Evolutionary conservation across 495 filamentous ascomycete genomes (phyloP), one percentile per base, ranked within the genome.

Genomic region (Aspergillus ostianus): DNA sequence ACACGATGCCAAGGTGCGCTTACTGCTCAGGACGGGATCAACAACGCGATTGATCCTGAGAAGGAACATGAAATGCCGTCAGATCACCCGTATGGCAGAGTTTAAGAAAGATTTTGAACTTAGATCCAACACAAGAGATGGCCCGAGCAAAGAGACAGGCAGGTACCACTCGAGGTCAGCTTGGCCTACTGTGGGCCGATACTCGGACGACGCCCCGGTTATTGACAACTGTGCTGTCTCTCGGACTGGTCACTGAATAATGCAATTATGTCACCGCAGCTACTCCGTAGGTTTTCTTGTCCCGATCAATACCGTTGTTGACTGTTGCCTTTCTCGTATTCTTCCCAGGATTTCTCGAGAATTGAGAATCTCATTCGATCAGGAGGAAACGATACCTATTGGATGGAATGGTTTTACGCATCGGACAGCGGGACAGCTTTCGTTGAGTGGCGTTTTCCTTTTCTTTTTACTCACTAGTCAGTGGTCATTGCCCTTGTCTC

Each of bases 1-100:
- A 49, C 47, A n/a, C 47, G 47, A 26, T 49, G 47, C 47, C 47
- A 49, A 49, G 47, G 47, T 17, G 21, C 36, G 8, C 36, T 41
- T 41, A 41, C 36, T 17, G 36, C 8, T 41, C 36, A 15, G 36
- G 5, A 41, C 13, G 36, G 36, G 36, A 15, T 41, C 15, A 12
- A 41, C 36, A 41, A 41, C 10, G 36, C 36, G 13, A 41, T 41
- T 41, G 36, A 41, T 10, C 36, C 36, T 10, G 10, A 13, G 5
- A 15, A 41, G 36, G 36, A 41, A 41, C 36, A 41, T 15, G 12
- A 41, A 41, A 15, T 41, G 36, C 36, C 36, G 36, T 41, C 36
- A 41, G 36, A 41, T 41, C 36, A 41, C 15, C 10, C 36, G 6
- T 17, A 10, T 15, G 13, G 36, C 12, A 41, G 36, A 17, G 13